Evolutionary conservation across 768 basidiomycete genomes (phyloP).

Genomic region (Pleurotus ostreatus): DNA sequence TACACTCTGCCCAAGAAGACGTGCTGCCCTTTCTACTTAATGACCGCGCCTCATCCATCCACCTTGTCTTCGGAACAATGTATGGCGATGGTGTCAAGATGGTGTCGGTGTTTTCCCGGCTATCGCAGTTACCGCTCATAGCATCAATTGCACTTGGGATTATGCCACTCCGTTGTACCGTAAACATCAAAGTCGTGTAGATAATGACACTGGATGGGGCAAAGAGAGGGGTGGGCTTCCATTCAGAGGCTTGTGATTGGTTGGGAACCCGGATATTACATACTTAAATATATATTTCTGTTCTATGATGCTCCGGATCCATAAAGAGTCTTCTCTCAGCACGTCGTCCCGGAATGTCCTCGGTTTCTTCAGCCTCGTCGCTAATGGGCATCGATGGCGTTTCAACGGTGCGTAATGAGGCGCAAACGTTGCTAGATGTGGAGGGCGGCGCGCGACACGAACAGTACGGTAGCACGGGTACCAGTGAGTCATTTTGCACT

Average conservation of each 20-base stretch:
- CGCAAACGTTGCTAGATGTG: background rate
- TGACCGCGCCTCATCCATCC: too few relatives aligned
- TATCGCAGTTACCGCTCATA: too few relatives aligned
- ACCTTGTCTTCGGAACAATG: too few relatives aligned
- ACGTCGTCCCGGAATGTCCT: conserved; percentile 2
- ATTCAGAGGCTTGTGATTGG: background rate
- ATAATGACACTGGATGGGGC: too few relatives aligned
- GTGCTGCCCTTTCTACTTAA: too few relatives aligned
- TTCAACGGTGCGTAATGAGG: background rate
- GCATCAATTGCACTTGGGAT: too few relatives aligned
- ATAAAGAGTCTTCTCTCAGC: background rate
- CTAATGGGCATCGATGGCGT: conserved; percentile 5
- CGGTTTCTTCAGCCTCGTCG: background rate
- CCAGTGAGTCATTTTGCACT: background rate
- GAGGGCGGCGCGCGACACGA: background rate
- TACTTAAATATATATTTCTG: background rate
- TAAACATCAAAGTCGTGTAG: too few relatives aligned
- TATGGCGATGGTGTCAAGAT: too few relatives aligned
- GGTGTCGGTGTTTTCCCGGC: too few relatives aligned
- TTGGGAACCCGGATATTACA: background rate
- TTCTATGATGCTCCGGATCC: background rate
- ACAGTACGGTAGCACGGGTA: background rate
- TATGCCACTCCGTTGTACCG: too few relatives aligned
- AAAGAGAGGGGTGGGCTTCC: background rate
- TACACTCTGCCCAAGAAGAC: too few relatives aligned